Evolutionary conservation across 176 grass and related monocot species (phyloP).

Genomic region (Coix lacrymajobi): DNA sequence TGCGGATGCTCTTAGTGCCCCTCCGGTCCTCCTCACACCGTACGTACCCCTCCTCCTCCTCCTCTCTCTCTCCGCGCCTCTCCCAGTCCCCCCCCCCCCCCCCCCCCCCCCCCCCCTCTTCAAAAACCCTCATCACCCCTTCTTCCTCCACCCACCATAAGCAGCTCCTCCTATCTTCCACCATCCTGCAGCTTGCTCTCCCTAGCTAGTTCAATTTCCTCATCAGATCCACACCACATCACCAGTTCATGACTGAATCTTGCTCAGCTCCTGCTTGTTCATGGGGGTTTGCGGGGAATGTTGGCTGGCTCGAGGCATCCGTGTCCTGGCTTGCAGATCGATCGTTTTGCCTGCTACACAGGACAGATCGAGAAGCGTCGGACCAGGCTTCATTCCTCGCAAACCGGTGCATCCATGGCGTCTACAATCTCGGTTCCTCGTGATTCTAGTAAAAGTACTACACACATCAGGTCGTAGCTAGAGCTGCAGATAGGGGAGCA

Average conservation of each 20-base stretch:
- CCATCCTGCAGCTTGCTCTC: neutral
- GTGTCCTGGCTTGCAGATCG: neutral
- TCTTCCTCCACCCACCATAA: neutral
- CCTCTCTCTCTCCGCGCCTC: neutral
- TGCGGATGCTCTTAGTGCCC: too few relatives aligned
- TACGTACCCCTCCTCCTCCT: too few relatives aligned
- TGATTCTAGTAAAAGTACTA: neutral
- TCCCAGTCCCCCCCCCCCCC: neutral
- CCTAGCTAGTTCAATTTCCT: neutral
- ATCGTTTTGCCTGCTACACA: neutral
- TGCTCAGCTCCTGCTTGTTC: conserved; percentile 1
- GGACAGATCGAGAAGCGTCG: conserved; percentile 46
- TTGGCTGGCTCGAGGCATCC: conserved; percentile 95
- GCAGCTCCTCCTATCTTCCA: neutral
- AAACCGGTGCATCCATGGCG: conserved; percentile 48
- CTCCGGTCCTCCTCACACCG: conserved; percentile 23
- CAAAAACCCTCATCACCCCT: conserved; percentile 26
- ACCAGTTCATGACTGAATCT: neutral
- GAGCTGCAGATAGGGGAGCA: neutral
- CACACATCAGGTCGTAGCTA: too few relatives aligned
- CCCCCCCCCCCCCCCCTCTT: conserved; percentile 16
- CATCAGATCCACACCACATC: neutral
- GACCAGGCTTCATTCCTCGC: conserved; percentile 99
- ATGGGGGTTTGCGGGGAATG: conserved; percentile 79
- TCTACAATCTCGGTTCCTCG: neutral